Conservation (phyloP, 306 rosid genomes). For the Betula pendula region DNA sequence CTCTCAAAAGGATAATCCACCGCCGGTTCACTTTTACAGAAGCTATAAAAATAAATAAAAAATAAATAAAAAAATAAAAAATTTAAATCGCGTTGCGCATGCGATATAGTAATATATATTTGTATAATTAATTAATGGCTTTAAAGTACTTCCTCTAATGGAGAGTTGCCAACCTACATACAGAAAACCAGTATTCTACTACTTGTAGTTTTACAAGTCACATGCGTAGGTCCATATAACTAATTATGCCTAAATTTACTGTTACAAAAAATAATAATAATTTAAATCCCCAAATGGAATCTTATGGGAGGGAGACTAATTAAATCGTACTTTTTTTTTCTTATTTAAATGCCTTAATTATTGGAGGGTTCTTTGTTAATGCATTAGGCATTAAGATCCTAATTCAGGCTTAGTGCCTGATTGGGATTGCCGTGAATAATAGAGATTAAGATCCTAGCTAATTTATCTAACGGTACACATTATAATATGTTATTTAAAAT, state of each 20-base stretch:
- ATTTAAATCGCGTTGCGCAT: conserved; percentile 43
- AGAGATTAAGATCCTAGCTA: too few relatives aligned
- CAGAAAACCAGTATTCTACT: background rate
- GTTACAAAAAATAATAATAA: too few relatives aligned
- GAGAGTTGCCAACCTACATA: background rate
- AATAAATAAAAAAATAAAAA: background rate
- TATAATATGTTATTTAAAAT: too few relatives aligned
- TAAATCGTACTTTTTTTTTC: background rate
- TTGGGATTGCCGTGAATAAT: too few relatives aligned
- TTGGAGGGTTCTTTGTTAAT: background rate
- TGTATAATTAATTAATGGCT: conserved; percentile 22
- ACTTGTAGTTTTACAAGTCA: background rate
- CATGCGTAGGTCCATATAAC: background rate
- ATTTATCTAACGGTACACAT: too few relatives aligned
- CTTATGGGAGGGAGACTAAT: background rate
- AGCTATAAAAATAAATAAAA: conserved; percentile 14
- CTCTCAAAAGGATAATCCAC: conserved; percentile 79
- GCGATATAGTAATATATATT: conserved; percentile 32
- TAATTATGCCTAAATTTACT: background rate
- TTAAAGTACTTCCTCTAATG: conserved; percentile 21
- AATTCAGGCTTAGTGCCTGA: too few relatives aligned
- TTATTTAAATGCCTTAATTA: background rate
- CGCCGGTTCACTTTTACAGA: conserved; percentile 25
- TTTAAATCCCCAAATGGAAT: background rate
- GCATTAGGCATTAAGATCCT: background rate